Evolutionary conservation across 1,284 basidiomycete species (phyloP).

Genomic region (Heterobasidion irregulare): DNA sequence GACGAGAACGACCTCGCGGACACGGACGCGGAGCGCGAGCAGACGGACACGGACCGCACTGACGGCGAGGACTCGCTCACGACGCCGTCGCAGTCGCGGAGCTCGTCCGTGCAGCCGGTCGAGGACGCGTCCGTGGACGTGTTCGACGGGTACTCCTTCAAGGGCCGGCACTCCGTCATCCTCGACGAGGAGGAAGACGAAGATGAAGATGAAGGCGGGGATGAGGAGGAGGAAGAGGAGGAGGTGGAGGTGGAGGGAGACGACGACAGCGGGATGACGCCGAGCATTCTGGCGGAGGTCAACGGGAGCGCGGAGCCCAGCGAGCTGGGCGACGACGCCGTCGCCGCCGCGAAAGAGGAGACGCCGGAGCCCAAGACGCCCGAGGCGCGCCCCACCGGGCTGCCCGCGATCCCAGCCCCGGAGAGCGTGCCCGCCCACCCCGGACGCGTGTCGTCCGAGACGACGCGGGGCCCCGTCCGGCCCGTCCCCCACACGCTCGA

Average conservation of each 20-base stretch:
- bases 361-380: conserved; percentile 62
- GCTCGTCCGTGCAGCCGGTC: conserved; percentile 51
- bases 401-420: conserved; percentile 26
- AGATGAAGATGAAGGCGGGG: conserved; percentile 38
- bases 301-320: conserved; percentile 6
- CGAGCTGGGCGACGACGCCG: conserved; percentile 9
- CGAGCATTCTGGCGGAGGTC: conserved; percentile 3
- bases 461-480: not conserved
- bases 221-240: conserved; percentile 34
- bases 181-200: conserved; percentile 48
- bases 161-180: conserved; percentile 72
- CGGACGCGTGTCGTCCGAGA: not conserved
- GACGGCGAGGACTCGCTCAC: conserved; percentile 66
- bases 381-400: conserved; percentile 46
- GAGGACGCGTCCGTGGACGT: conserved; percentile 60
- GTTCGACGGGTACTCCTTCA: conserved; percentile 86
- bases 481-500: not conserved
- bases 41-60: conserved; percentile 61
- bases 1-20: conserved; percentile 50
- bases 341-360: conserved; percentile 22
- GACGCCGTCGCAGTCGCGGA: conserved; percentile 66
- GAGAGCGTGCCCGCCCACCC: conserved; percentile 1
- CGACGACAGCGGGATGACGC: conserved; percentile 13
- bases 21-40: conserved; percentile 29
- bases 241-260: conserved; percentile 27